A percentile compares a stretch with the other conserved stretches of the same genome.
These are phyloP conservation scores for Plasmodium adleri DNA, from an alignment of 169 alveolate species.

Conservation along the genomic window DNA sequence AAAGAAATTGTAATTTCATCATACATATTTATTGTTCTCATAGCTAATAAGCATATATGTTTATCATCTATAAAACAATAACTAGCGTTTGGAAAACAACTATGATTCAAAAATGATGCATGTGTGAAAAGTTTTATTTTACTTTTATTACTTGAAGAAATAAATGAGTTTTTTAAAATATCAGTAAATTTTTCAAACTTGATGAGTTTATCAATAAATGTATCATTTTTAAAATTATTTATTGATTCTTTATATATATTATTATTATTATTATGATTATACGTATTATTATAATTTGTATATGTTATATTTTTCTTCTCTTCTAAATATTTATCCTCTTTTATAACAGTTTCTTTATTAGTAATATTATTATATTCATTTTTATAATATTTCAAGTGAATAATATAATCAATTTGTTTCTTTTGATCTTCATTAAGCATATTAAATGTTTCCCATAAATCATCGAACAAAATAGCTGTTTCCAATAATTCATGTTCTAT, in stretches of 20 bases:
- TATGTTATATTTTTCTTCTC: constrained; percentile 10
- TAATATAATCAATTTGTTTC: constrained; percentile 12
- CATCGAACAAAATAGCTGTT: constrained; percentile 65
- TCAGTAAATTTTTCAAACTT: constrained; percentile 70
- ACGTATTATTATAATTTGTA: background rate
- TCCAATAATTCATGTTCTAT: constrained; percentile 52
- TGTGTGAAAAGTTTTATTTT: constrained; percentile 46
- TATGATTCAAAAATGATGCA: constrained; percentile 57
- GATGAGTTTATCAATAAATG: constrained; percentile 28
- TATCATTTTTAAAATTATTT: constrained; percentile 5
- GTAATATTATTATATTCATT: background rate
- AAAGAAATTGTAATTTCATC: constrained; percentile 64
- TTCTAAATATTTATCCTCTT: constrained; percentile 10
- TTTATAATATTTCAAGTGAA: too few species aligned
- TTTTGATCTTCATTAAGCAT: constrained; percentile 18
- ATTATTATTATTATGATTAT: background rate
- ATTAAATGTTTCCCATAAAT: constrained; percentile 54
- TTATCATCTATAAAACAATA: constrained; percentile 50
- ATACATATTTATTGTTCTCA: constrained; percentile 72
- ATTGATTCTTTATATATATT: constrained; percentile 3
- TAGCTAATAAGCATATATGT: constrained; percentile 63
- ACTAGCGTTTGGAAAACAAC: constrained; percentile 74
- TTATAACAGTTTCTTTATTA: constrained; percentile 48
- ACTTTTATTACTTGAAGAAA: constrained; percentile 53
- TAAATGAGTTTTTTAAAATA: constrained; percentile 68